phyloP scores from a whole-genome alignment of 805 yeast genomes.

The Yamadazyma insecticola region DNA sequence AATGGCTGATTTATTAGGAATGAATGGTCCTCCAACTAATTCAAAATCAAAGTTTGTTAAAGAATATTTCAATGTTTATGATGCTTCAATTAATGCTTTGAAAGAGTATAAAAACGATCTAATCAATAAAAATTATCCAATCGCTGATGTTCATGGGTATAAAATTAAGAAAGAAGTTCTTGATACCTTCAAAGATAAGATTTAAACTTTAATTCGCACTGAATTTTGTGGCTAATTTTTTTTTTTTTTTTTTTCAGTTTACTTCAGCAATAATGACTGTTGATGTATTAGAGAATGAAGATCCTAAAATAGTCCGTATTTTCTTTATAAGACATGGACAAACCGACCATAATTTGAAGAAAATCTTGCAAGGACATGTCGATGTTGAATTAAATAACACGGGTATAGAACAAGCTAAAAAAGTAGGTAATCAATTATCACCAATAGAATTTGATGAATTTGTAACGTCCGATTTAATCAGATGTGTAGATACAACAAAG shows the following conservation, averaged over 20 bases:
- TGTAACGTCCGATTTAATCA: slow-evolving; percentile 47
- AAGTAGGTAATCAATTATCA: slow-evolving; percentile 45
- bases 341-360: slow-evolving; percentile 65
- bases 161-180: slow-evolving; percentile 62
- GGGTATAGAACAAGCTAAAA: slow-evolving; percentile 58
- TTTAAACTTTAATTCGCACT: neutral
- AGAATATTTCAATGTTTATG: slow-evolving; percentile 51
- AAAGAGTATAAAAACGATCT: slow-evolving; percentile 59
- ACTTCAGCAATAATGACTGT: slow-evolving; percentile 14
- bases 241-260: no score
- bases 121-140: slow-evolving; percentile 53
- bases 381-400: slow-evolving; percentile 59
- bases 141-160: slow-evolving; percentile 56
- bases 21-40: slow-evolving; percentile 46
- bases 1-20: slow-evolving; percentile 77
- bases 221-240: no score
- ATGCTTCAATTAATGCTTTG: slow-evolving; percentile 48
- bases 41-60: slow-evolving; percentile 73
- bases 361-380: slow-evolving; percentile 75
- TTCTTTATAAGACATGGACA: slow-evolving; percentile 82
- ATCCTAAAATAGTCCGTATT: slow-evolving; percentile 39
- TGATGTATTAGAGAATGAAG: slow-evolving; percentile 24
- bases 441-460: slow-evolving; percentile 41
- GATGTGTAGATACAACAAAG: slow-evolving; percentile 59
- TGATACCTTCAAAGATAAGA: slow-evolving; percentile 8